Base-by-base conservation (phyloP, 768 basidiomycete species). In the Agaricus bisporus region DNA sequence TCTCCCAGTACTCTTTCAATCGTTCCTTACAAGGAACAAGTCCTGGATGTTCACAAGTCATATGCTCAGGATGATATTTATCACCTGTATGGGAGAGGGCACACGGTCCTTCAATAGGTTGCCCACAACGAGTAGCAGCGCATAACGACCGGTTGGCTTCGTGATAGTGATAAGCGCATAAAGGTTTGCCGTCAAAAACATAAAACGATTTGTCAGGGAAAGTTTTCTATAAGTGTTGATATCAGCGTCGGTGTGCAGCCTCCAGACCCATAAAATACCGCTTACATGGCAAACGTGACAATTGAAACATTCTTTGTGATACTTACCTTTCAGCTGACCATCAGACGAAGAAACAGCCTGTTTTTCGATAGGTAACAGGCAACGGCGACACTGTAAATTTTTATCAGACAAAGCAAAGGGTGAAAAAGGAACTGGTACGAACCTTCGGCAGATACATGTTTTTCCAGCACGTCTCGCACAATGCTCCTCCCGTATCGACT, bases 381-480 rank as follows among this genome's bases (percentile, higher is more conserved):
- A 98, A 42, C 93, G 79, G 32, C 93, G 89, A 64, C 94, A 97
- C 89, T 92, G 59, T 47, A 47, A 42, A 39, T 32, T 11, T 29
- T 18, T 46, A 25, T 17, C 29, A n/a, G 20, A 39, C 28, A 12
- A 17, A 12, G 32, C 8, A 7, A n/a, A 35, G 10, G 9, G 2
- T 32, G 14, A 17, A 28, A 39, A 48, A 28, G 46, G 20, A 15
- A 52, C 54, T 54, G 47, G 36, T 50, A 67, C 80, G 39, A 58
- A 88, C 91, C 75, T 92, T 93, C 56, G 94, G 94, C 57, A 97
- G 69, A 72, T 95, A 97, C 85, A 95, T 88, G 62, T 88, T 84
- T 76, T 95, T 97, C 94, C 94, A 97, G 67, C 94, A 95, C 61
- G 69, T 70, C 64, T 94, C 95, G 67, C 95, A 97, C 60, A 97